phyloP scores from a whole-genome alignment of 2,329 filamentous ascomycete genomes.

The Microdochium trichocladiopsis region DNA sequence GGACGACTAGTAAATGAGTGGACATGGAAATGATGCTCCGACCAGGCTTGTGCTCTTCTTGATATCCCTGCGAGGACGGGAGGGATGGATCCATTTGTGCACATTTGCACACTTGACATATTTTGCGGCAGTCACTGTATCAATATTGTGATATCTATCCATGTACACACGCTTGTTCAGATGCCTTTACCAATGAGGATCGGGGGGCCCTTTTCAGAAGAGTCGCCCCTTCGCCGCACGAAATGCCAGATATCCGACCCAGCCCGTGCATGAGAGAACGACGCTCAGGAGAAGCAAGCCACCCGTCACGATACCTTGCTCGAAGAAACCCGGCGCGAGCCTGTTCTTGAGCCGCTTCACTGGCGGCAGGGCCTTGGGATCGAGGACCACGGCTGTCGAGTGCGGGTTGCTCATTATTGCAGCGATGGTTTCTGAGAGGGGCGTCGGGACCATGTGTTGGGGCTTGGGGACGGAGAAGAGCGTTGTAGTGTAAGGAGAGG shows the following conservation, averaged over 20 bases:
- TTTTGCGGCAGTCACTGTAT: too few species aligned
- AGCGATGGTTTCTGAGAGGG: not conserved
- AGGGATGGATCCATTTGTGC: too few species aligned
- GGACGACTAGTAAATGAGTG: too few species aligned
- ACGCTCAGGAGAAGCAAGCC: conserved; percentile 14
- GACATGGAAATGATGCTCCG: too few species aligned
- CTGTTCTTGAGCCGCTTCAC: conserved; percentile 23
- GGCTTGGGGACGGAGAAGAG: conserved; percentile 38
- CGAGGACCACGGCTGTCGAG: conserved; percentile 2
- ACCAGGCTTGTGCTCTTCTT: too few species aligned
- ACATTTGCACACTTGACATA: too few species aligned
- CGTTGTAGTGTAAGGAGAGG: conserved; percentile 28
- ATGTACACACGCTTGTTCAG: too few species aligned
- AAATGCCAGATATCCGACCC: not conserved
- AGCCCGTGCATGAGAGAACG: conserved; percentile 3
- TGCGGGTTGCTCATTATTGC: not conserved
- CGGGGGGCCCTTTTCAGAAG: not conserved
- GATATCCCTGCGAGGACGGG: too few species aligned
- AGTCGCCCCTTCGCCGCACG: not conserved
- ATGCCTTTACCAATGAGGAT: too few species aligned
- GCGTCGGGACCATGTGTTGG: conserved; percentile 22
- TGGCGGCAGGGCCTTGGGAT: conserved; percentile 19
- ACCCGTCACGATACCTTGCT: conserved; percentile 35
- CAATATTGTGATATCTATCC: too few species aligned
- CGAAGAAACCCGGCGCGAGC: conserved; percentile 34